phyloP scores from a whole-genome alignment of 208 protist genomes.

The Wallacemonas sp. region DNA sequence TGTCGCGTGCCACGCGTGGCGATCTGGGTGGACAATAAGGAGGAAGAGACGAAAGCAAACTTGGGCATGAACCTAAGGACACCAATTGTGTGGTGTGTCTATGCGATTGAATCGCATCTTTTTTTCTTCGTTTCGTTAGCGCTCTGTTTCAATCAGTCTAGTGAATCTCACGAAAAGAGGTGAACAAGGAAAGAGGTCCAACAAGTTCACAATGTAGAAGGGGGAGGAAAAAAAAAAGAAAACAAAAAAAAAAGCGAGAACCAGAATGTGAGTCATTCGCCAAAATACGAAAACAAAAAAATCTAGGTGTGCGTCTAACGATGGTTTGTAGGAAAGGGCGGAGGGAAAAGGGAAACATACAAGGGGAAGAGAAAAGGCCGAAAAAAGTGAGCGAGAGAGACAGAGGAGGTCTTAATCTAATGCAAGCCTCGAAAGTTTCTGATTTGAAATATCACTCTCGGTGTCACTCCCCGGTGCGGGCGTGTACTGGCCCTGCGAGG shows the following conservation, averaged over 20 bases:
- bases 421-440: constrained; percentile 65
- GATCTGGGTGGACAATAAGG: no score
- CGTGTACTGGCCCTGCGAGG: constrained; percentile 30
- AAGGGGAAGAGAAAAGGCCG: neutral
- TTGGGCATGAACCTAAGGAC: no score
- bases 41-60: no score
- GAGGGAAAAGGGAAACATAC: constrained; percentile 15
- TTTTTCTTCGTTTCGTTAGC: no score
- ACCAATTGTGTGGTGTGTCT: no score
- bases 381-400: neutral
- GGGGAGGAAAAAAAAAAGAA: constrained; percentile 4
- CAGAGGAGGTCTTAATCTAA: constrained; percentile 38
- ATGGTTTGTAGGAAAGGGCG: neutral
- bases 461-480: constrained; percentile 74
- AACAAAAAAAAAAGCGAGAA: constrained; percentile 19
- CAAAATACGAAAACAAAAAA: constrained; percentile 11
- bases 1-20: no score
- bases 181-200: neutral
- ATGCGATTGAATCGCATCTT: no score
- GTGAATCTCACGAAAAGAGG: no score
- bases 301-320: no score
- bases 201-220: neutral
- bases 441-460: constrained; percentile 77
- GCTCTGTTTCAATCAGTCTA: no score
- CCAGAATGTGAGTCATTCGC: constrained; percentile 13